phyloP scores from a whole-genome alignment of 176 grass and related monocot species.

The Hordeum vulgare region MorexV3_pseudomolecules_assembly NC_058522.1:3415073-3415572 shows the following conservation, averaged over 20 bases:
- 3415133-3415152: no score
- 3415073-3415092: slow-evolving; percentile 55
- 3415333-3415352: slow-evolving; percentile 61
- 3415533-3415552: slow-evolving; percentile 23
- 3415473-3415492: slow-evolving; percentile 52
- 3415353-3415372: slow-evolving; percentile 41
- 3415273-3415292: slow-evolving; percentile 54
- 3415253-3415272: slow-evolving; percentile 49
- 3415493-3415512: slow-evolving; percentile 34
- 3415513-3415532: slow-evolving; percentile 48
- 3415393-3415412: slow-evolving; percentile 46
- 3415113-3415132: slow-evolving; percentile 27
- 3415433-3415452: slow-evolving; percentile 59
- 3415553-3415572: slow-evolving; percentile 75
- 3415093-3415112: slow-evolving; percentile 59
- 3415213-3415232: slow-evolving; percentile 65
- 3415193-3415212: slow-evolving; percentile 17
- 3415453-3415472: slow-evolving; percentile 59
- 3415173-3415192: slow-evolving; percentile 9
- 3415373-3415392: slow-evolving; percentile 45
- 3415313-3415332: slow-evolving; percentile 38
- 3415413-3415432: slow-evolving; percentile 88
- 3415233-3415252: slow-evolving; percentile 91
- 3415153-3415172: no score
- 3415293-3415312: slow-evolving; percentile 46